Evolutionary conservation across 2,329 filamentous ascomycete genomes (phyloP), one percentile per base, ranked within the genome.

Genomic region (Berkeleyomyces rouxiae): DNA sequence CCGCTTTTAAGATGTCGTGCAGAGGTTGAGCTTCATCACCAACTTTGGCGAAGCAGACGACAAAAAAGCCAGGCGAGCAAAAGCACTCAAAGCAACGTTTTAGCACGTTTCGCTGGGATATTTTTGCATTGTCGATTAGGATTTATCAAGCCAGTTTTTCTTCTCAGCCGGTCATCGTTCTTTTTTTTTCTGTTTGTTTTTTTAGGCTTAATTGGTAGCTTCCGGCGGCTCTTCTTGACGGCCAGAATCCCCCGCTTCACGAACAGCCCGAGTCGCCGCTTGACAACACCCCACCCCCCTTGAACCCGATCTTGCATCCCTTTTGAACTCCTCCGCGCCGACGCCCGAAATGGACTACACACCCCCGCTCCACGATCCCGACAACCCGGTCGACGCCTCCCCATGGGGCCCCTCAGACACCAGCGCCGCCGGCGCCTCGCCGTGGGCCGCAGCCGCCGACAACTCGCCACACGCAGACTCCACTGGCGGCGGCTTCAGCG

Each of bases 321-420:
- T 42, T 23, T 6, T 58, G 37, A 42, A 13, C 53, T n/a, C n/a
- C 4, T 7, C 7, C 37, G 10, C 31, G 3, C 16, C 9, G n/a
- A 57, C 11, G 10, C 53, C 3, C 47, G 47, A 6, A 39, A 83
- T 83, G 81, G 81, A 83, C 72, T 83, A 83, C 71, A 79, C 77
- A 71, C 71, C 79, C 66, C 77, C 79, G 11, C 79, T 82, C 67
- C 69, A 77, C 69, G 80, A 83, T 67, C 73, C 74, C 60, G 81
- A 83, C 55, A 76, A 82, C 66, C 74, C 78, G 16, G 74, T 72
- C 55, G 79, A 75, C 64, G 75, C 74, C 65, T 82, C 80, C 40
- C 80, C 81, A 1, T 83, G 81, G 80, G 80, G 78, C 11, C 77
- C 75, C 67, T 72, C 74, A 58, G 81, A 83, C 57, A 76, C 82